A percentile compares a stretch with the other conserved stretches of the same genome.
Evolutionary conservation across 768 basidiomycete species (phyloP).

Genomic region (Candolleomyces aberdarensis): DNA sequence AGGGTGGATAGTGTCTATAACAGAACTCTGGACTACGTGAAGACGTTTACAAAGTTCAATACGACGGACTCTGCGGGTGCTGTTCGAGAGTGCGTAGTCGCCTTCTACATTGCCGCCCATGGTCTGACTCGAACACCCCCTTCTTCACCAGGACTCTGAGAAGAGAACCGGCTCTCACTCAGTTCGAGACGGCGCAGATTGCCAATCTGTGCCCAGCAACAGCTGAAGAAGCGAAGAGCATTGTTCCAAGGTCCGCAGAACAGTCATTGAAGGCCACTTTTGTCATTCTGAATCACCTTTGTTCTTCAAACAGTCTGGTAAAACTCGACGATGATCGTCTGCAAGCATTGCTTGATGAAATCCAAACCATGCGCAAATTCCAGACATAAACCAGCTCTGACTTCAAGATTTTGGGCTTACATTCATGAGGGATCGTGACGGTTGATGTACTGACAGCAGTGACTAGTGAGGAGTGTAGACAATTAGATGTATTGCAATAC

Average conservation of each 20-base stretch:
- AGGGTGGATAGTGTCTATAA: slow-evolving; percentile 72
- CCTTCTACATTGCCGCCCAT: not conserved
- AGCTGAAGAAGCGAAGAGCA: slow-evolving; percentile 88
- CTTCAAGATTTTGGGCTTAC: no score
- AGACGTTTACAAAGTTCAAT: slow-evolving; percentile 87
- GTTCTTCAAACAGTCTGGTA: slow-evolving; percentile 52
- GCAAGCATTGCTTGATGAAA: slow-evolving; percentile 80
- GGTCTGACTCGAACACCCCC: not conserved
- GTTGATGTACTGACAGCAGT: no score
- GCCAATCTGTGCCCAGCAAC: slow-evolving; percentile 87
- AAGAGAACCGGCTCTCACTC: slow-evolving; percentile 75
- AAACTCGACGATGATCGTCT: slow-evolving; percentile 87
- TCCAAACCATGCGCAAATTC: slow-evolving; percentile 88
- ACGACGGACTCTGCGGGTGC: slow-evolving; percentile 81
- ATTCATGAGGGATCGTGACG: not conserved
- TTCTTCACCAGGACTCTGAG: slow-evolving; percentile 57
- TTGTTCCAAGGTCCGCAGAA: slow-evolving; percentile 71
- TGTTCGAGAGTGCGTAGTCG: slow-evolving; percentile 71
- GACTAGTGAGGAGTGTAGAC: no score
- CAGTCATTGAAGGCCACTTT: not conserved
- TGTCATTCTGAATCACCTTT: not conserved
- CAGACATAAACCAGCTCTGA: slow-evolving; percentile 51
- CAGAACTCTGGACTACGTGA: slow-evolving; percentile 90
- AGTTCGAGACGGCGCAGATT: slow-evolving; percentile 91
- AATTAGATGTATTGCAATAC: no score